phyloP scores from a whole-genome alignment of 2,329 filamentous ascomycete genomes.

The Aspergillus clavatus region DNA sequence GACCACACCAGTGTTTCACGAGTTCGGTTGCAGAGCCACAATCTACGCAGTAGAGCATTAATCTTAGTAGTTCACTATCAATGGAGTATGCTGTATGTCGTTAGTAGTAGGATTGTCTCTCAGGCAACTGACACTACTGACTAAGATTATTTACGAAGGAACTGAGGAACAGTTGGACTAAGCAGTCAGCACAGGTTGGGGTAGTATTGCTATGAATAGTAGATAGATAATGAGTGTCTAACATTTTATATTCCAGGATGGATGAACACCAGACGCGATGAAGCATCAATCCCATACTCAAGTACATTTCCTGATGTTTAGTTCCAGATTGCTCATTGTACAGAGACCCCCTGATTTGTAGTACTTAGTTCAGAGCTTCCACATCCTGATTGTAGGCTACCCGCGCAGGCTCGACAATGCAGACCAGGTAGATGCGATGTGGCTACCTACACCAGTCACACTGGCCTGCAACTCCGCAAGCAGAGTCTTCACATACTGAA shows the following conservation, averaged over 20 bases:
- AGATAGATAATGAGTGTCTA: neutral
- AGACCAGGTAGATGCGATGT: neutral
- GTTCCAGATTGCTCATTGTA: neutral
- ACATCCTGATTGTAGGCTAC: neutral
- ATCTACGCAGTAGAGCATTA: no score
- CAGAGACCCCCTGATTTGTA: neutral
- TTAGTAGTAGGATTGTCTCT: constrained; percentile 13
- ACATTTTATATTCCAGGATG: neutral
- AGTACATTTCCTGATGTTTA: neutral
- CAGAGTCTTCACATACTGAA: neutral
- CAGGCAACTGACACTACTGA: no score
- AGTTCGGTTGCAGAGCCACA: constrained; percentile 1
- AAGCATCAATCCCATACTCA: neutral
- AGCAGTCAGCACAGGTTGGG: neutral
- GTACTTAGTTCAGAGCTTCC: neutral
- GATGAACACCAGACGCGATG: no score
- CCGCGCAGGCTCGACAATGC: neutral
- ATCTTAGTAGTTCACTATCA: no score
- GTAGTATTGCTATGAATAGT: no score
- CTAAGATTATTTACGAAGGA: no score
- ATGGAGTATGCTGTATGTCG: no score
- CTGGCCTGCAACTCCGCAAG: no score
- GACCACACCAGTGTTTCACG: constrained; percentile 23
- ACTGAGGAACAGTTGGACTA: no score
- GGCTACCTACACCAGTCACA: no score